Base-by-base conservation (phyloP, 257 asterid genomes). In the Anisodus tanguticus region DNA sequence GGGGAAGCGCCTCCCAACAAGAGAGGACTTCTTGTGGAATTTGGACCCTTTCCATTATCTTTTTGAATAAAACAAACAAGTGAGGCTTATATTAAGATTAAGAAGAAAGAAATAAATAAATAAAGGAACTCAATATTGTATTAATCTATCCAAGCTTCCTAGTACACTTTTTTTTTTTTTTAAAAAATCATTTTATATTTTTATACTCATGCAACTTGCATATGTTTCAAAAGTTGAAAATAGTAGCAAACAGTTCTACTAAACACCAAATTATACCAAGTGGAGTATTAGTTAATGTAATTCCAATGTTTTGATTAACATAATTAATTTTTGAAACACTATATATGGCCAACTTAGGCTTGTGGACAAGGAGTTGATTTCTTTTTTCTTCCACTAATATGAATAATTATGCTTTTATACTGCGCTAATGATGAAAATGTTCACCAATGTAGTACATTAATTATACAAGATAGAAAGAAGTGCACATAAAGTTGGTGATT, bases 391-490 rank as follows among this genome's bases (percentile, higher is more conserved):
- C 81, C 63, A 51, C 63, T 76, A 22, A 51, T 76, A 51, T 51
- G 45, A 7, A 22, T 76, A 12, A 51, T 26, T 31, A 26, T 76
- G 63, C 81, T 76, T 51, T 26, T 51, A 74, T 49, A 74, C 51
- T 74, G 81, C 62, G 22, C 19, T 3, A 76, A 76, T 76, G 19
- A 76, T 53, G 59, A 26, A 53, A 26, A 76, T 76, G 15, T 53
- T 76, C 31, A 53, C 81, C 47, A 76, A 22, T 26, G 7, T 76
- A 51, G 8, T 26, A 51, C 41, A 51, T 53, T 49, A 53, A 53
- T 71, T 71, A 51, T 49, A 76, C 51, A 26, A 49, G 45, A 76
- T 13, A 26, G 22, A 6, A 31, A 51, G 13, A 7, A 49, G 57
- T 43, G 57, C 37, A 71, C 57, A 4, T 5, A 74, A 22, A 59